Evolutionary conservation across 2,329 filamentous ascomycete genomes (phyloP).

Genomic region (Botryotinia calthae): DNA sequence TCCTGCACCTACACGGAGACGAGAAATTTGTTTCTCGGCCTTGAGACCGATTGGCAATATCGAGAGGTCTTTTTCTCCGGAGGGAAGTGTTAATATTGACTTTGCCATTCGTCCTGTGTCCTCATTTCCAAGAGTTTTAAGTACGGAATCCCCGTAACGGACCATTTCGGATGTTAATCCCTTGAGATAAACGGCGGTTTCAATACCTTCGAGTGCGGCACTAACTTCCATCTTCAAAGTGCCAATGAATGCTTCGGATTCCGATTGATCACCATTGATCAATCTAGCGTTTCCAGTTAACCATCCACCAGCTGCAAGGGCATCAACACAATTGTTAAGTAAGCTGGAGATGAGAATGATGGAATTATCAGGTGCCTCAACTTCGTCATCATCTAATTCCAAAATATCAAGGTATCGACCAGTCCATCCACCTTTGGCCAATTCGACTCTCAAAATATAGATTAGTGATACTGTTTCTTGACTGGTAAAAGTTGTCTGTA

Average conservation of each 20-base stretch:
- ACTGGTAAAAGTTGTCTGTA: conserved; percentile 62
- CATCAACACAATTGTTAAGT: conserved; percentile 70
- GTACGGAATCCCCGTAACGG: conserved; percentile 50
- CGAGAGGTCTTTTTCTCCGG: conserved; percentile 43
- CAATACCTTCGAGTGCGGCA: conserved; percentile 68
- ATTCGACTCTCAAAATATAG: conserved; percentile 68
- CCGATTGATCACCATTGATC: conserved; percentile 46
- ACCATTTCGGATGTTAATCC: conserved; percentile 65
- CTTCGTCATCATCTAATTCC: conserved; percentile 46
- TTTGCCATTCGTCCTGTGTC: conserved; percentile 35
- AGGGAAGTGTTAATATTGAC: conserved; percentile 49
- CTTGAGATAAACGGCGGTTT: conserved; percentile 64
- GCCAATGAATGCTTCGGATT: conserved; percentile 62
- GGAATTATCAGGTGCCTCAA: conserved; percentile 61
- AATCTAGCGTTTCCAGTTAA: conserved; percentile 59
- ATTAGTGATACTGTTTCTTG: conserved; percentile 71
- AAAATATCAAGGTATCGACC: conserved; percentile 62
- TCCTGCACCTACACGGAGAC: conserved; percentile 60
- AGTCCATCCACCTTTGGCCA: conserved; percentile 74
- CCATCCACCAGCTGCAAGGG: conserved; percentile 73
- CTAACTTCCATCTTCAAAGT: conserved; percentile 67
- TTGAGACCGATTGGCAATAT: conserved; percentile 74
- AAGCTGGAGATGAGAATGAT: conserved; percentile 70
- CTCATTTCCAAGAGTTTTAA: conserved; percentile 25
- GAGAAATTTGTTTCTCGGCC: conserved; percentile 49